Percentiles rank a stretch among this genome's conserved stretches.
Evolutionary conservation across 495 filamentous ascomycete species (phyloP).

Genomic region (Daldinia loculata): DNA sequence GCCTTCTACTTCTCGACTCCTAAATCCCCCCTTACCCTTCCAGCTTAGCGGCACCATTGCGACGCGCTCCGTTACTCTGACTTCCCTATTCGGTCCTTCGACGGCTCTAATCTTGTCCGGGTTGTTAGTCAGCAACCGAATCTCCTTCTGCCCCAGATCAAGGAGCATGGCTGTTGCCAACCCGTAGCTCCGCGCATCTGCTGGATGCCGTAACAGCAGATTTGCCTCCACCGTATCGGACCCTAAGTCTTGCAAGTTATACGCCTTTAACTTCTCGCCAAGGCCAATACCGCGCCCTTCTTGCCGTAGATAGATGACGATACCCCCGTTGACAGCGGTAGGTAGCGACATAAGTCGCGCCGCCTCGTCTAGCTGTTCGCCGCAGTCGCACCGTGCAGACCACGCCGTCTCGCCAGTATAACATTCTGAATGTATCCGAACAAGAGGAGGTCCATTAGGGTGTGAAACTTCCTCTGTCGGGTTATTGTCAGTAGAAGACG

Average conservation of each 20-base stretch:
- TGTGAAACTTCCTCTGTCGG: conserved; percentile 13
- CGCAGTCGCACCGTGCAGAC: conserved; percentile 97
- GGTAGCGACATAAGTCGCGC: conserved; percentile 91
- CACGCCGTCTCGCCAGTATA: conserved; percentile 99
- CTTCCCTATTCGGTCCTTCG: conserved; percentile 86
- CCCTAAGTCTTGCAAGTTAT: conserved; percentile 95
- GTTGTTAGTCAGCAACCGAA: conserved; percentile 94
- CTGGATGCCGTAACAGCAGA: conserved; percentile 87
- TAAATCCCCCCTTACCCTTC: conserved; percentile 84
- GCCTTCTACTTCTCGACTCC: conserved; percentile 86
- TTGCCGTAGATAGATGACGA: conserved; percentile 94
- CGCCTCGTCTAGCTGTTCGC: conserved; percentile 96
- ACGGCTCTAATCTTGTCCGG: conserved; percentile 96
- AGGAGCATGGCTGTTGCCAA: conserved; percentile 92
- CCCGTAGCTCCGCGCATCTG: conserved; percentile 93
- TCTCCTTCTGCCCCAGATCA: conserved; percentile 81
- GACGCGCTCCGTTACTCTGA: conserved; percentile 87
- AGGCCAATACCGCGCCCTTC: conserved; percentile 96
- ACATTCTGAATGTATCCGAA: conserved; percentile 97
- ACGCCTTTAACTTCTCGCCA: conserved; percentile 95
- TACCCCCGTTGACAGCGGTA: conserved; percentile 72
- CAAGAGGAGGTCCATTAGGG: conserved; percentile 65
- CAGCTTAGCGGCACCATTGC: conserved; percentile 96
- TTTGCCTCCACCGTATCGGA: conserved; percentile 98
- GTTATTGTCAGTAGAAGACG: conserved; percentile 22